Base-by-base conservation (phyloP, 495 filamentous ascomycete genomes). In the Penicillium nucicola region DNA sequence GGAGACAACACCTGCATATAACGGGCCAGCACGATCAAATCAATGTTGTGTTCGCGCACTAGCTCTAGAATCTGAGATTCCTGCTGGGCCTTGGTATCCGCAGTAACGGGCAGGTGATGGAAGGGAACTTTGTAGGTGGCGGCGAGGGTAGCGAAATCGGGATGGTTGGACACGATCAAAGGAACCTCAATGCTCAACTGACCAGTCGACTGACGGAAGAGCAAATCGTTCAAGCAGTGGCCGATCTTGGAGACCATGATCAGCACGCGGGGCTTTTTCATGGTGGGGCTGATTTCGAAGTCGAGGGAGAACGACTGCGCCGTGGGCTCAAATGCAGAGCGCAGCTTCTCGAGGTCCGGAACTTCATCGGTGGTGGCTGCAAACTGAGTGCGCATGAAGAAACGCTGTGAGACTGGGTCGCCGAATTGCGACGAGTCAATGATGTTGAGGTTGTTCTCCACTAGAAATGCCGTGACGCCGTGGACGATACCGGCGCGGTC, bases 201-300 rank as follows among this genome's bases (percentile, higher is more conserved):
- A 45, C 68, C 69, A 15, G 69, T 84, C 5, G 76, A 76, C 50
- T 81, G 76, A 37, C 86, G 81, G 80, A 86, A 90, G 12, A 90
- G 77, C n/a, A 90, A 71, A 62, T 90, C 86, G 66, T 90, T 88
- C 45, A 90, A 73, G 65, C 86, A 90, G 71, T 89, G 85, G 35
- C 86, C 86, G 59, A 86, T 88, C 71, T 90, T 90, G 47, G 83
- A 86, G 52, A 89, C 85, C 84, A 90, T 88, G 75, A 90, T 87
- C 61, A 90, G 74, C 49, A 88, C 81, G 46, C 80, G 77, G 19
- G 82, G 79, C 67, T 87, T 88, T 58, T 81, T 70, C 38, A 77
- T 66, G 18, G 79, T 76, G 25, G 81, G 76, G 52, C 79, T 71
- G 60, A 90, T 76, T 49, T 82, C 72, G 69, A 84, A 89, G 54